These are phyloP conservation scores for Austroboletus novae-zelandiae DNA, from an alignment of 1,284 basidiomycete species.

Conservation along the genomic window DNA sequence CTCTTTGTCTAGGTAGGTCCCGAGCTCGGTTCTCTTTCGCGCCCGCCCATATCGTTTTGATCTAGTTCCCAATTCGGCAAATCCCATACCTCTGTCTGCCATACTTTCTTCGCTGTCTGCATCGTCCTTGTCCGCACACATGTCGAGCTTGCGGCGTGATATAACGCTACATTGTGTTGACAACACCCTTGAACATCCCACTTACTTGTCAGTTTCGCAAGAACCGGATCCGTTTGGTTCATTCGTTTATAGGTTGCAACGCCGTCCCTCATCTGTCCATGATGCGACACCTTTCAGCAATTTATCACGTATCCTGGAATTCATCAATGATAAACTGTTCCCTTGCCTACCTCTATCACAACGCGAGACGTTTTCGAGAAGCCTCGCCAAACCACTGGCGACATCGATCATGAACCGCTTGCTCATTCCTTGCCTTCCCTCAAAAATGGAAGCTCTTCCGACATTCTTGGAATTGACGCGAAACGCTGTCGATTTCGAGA, in stretches of 20 bases:
- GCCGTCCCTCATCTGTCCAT: conserved; percentile 44
- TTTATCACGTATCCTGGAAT: conserved; percentile 51
- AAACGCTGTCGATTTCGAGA: conserved; percentile 62
- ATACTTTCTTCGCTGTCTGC: conserved; percentile 61
- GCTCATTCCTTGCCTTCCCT: conserved; percentile 65
- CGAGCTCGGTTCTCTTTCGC: background rate
- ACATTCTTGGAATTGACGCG: conserved; percentile 57
- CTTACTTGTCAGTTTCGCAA: conserved; percentile 38
- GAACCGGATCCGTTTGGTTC: conserved; percentile 32
- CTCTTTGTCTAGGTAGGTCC: conserved; percentile 56
- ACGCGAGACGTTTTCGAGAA: conserved; percentile 43
- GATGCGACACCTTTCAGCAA: conserved; percentile 45
- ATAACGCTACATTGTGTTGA: conserved; percentile 60
- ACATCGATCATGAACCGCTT: conserved; percentile 61
- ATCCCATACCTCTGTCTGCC: conserved; percentile 48
- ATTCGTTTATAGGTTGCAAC: conserved; percentile 40
- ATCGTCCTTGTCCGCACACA: conserved; percentile 50
- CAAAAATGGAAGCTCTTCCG: conserved; percentile 54
- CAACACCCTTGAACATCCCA: conserved; percentile 51
- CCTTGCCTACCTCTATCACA: conserved; percentile 51
- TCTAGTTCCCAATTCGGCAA: conserved; percentile 56
- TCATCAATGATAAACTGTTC: conserved; percentile 56
- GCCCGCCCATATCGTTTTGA: background rate
- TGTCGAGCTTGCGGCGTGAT: conserved; percentile 64
- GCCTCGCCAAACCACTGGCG: conserved; percentile 57